A percentile compares a stretch with the other conserved stretches of the same genome.
phyloP scores from a whole-genome alignment of 2,329 filamentous ascomycete genomes.

The Ceratocystis cubensis region DNA sequence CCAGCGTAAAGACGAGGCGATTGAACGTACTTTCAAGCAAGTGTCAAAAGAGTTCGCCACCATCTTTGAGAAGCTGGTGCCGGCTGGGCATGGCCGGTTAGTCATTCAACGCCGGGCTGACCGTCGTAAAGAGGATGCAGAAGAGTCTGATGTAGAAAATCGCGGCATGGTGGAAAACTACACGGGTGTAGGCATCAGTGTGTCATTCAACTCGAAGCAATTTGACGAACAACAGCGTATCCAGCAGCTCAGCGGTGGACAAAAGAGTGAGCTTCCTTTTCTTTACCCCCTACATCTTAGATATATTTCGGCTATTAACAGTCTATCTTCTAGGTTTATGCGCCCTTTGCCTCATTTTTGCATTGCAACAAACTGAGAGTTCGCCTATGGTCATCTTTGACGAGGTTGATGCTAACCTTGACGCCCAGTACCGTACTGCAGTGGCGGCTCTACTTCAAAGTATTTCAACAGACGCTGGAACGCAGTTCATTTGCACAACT shows the following conservation, averaged over 20 bases:
- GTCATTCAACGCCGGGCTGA: slow-evolving; percentile 89
- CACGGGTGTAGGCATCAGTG: slow-evolving; percentile 87
- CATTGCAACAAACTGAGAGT: slow-evolving; percentile 94
- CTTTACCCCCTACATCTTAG: not conserved
- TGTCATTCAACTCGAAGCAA: slow-evolving; percentile 97
- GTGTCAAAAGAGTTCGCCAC: slow-evolving; percentile 85
- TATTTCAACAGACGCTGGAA: slow-evolving; percentile 54
- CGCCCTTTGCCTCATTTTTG: slow-evolving; percentile 93
- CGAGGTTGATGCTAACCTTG: slow-evolving; percentile 95
- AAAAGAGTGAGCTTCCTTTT: slow-evolving; percentile 66
- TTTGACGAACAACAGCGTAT: slow-evolving; percentile 93
- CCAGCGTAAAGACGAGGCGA: slow-evolving; percentile 92
- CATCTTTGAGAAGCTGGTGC: slow-evolving; percentile 90
- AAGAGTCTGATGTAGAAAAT: slow-evolving; percentile 58
- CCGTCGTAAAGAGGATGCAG: slow-evolving; percentile 42
- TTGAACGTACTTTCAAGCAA: slow-evolving; percentile 96
- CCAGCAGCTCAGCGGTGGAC: slow-evolving; percentile 89
- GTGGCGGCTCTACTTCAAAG: slow-evolving; percentile 79
- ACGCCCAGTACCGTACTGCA: slow-evolving; percentile 93
- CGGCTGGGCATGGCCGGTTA: slow-evolving; percentile 78
- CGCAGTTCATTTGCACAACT: slow-evolving; percentile 94
- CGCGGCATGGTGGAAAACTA: slow-evolving; percentile 81
- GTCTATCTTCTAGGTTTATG: slow-evolving; percentile 55
- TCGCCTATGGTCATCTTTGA: slow-evolving; percentile 99
- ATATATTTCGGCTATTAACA: slow-evolving; percentile 22